phyloP scores from a whole-genome alignment of 1,139 yeast genomes.

The Pichia sp. region DNA sequence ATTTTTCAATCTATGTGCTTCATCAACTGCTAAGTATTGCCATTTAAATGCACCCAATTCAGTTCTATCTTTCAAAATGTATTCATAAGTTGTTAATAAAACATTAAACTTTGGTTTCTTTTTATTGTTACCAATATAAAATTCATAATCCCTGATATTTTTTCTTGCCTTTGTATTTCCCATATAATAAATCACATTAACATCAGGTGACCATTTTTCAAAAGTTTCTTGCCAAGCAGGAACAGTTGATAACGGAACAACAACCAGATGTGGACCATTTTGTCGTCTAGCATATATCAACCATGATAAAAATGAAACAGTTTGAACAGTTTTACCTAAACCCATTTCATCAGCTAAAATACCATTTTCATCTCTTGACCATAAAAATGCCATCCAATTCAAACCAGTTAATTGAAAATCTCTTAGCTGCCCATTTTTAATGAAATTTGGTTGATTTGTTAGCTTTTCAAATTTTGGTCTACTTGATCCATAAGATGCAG shows the following conservation, averaged over 20 bases:
- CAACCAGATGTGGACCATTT: slow-evolving; percentile 93
- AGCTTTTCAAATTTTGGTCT: slow-evolving; percentile 90
- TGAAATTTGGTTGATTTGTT: slow-evolving; percentile 77
- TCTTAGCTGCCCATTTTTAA: slow-evolving; percentile 86
- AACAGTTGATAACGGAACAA: slow-evolving; percentile 91
- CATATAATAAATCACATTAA: slow-evolving; percentile 84
- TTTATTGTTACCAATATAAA: slow-evolving; percentile 49
- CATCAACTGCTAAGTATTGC: slow-evolving; percentile 98
- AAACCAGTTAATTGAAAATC: slow-evolving; percentile 97
- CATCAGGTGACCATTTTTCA: slow-evolving; percentile 96
- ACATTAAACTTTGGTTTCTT: slow-evolving; percentile 81
- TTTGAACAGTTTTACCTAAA: slow-evolving; percentile 94
- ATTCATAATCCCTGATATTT: slow-evolving; percentile 79
- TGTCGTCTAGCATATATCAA: slow-evolving; percentile 89
- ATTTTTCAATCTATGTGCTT: slow-evolving; percentile 93
- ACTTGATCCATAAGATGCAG: slow-evolving; percentile 68
- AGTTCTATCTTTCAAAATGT: slow-evolving; percentile 77
- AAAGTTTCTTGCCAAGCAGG: slow-evolving; percentile 99
- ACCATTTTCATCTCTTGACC: slow-evolving; percentile 98
- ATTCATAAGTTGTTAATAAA: slow-evolving; percentile 88
- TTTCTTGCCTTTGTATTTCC: slow-evolving; percentile 87
- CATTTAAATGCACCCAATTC: slow-evolving; percentile 81
- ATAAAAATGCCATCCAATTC: slow-evolving; percentile 98
- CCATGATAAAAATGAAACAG: slow-evolving; percentile 93
- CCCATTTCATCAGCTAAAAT: slow-evolving; percentile 99